Evolutionary conservation across 192 early-diverging fungal genomes (phyloP), one percentile per base, ranked within the genome.

Genomic region (Jimgerdemannia lactiflua): DNA sequence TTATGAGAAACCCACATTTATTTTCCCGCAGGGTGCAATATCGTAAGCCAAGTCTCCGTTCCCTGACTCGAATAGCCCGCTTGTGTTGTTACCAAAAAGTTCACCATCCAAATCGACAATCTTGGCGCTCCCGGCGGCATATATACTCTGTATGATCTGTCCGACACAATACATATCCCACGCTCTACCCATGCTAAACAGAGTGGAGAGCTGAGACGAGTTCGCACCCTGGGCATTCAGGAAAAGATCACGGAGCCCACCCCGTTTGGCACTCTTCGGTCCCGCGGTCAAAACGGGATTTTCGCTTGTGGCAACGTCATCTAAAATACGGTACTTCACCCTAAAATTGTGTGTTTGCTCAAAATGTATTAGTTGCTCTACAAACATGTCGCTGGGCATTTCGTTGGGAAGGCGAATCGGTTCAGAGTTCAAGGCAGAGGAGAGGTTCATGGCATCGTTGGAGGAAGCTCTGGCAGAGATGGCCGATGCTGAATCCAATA

Each of bases 161-260:
- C 86, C 88, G 18, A 89, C 69, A 42, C 85, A 83, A 43, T 78
- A 80, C n/a, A 87, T 80, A 73, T 89, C 88, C 76, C 84, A 83
- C 9, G 86, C 85, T 63, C 84, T 78, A 66, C 79, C 86, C 41
- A 89, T 70, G 69, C 78, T 65, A 84, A 88, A 71, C 18, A 43
- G 70, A 66, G 74, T 70, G 0, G 69, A 14, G 14, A 70, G 54
- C 43, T 70, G 42, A 14, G 44, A 63, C 41, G 29, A 20, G 4
- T 59, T 11, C 39, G 70, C 74, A 9, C 11, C 14, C 49, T 59
- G 49, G 8, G 49, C 49, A 59, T 59, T 59, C 14, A 59, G 49
- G 49, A 59, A 59, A 59, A 59, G 49, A 59, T 59, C 49, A 14
- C 39, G 10, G 81, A 75, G 65, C 78, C 77, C 19, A 82, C 79